Percentiles rank a stretch among this genome's conserved stretches.
These are phyloP conservation scores for Neltuma alba DNA, from an alignment of 306 rosid genomes.

Conservation along the genomic window DNA sequence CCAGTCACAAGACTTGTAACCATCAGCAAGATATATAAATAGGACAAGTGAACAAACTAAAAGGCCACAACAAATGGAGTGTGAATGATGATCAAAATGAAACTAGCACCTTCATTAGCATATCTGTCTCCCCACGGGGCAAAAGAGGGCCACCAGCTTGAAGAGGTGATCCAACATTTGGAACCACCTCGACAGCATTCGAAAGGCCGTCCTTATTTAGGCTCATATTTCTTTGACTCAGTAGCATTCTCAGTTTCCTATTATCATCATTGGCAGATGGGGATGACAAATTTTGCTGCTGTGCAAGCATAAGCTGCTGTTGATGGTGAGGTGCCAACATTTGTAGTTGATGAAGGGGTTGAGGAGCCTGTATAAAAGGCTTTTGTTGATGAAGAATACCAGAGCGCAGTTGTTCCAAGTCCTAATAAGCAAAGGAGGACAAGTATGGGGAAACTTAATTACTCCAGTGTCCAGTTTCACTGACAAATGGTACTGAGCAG, in stretches of 20 bases:
- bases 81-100: constrained; percentile 23
- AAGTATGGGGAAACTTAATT: constrained; percentile 3
- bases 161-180: constrained; percentile 86
- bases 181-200: constrained; percentile 75
- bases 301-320: constrained; percentile 90
- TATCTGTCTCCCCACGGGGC: constrained; percentile 77
- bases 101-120: constrained; percentile 75
- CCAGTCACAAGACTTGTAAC: constrained; percentile 7
- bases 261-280: constrained; percentile 80
- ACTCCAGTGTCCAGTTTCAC: constrained; percentile 13
- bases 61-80: constrained; percentile 22
- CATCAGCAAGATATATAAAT: constrained; percentile 11
- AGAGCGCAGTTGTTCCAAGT: constrained; percentile 87
- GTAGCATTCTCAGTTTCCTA: constrained; percentile 82
- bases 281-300: constrained; percentile 87
- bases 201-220: constrained; percentile 78
- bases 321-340: constrained; percentile 92
- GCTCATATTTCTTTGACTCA: constrained; percentile 62
- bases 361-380: constrained; percentile 87
- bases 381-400: constrained; percentile 92
- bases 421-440: constrained; percentile 47
- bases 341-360: constrained; percentile 89
- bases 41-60: constrained; percentile 16
- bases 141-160: constrained; percentile 77
- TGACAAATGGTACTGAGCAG: background rate